Evolutionary conservation across 2,329 filamentous ascomycete genomes (phyloP).

Genomic region (Xylariales sp.): DNA sequence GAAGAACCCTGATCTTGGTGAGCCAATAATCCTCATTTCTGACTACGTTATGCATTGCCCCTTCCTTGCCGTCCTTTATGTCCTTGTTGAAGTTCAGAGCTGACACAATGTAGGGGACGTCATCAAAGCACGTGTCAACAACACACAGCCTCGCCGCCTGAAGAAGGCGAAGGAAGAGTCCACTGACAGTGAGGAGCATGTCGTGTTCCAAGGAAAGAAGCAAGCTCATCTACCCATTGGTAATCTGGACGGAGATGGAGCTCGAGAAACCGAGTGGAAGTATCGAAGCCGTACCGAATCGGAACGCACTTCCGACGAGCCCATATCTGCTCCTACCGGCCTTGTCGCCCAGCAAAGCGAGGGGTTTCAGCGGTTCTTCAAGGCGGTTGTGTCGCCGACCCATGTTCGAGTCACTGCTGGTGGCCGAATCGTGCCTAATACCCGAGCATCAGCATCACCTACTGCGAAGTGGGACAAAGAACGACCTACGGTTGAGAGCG

Average conservation of each 20-base stretch:
- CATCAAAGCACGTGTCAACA: slow-evolving; percentile 19
- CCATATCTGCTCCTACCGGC: slow-evolving; percentile 49
- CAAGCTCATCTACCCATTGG: slow-evolving; percentile 15
- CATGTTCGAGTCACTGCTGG: slow-evolving; percentile 64
- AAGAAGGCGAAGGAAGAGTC: slow-evolving; percentile 29
- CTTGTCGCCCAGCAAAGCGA: slow-evolving; percentile 53
- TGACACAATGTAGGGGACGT: slow-evolving; percentile 21
- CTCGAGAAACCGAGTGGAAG: slow-evolving; percentile 32
- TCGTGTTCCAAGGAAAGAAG: slow-evolving; percentile 32
- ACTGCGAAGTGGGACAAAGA: slow-evolving; percentile 47
- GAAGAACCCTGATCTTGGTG: slow-evolving; percentile 37
- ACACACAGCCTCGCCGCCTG: slow-evolving; percentile 14
- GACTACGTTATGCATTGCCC: too few relatives aligned
- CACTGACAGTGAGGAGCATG: slow-evolving; percentile 30
- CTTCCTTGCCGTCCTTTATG: too few relatives aligned
- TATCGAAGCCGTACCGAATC: slow-evolving; percentile 42
- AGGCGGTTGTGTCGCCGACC: slow-evolving; percentile 62
- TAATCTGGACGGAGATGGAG: neutral
- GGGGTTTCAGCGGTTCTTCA: slow-evolving; percentile 65
- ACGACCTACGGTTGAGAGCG: slow-evolving; percentile 20
- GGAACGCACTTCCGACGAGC: slow-evolving; percentile 39
- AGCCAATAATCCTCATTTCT: slow-evolving; percentile 12
- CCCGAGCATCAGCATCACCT: slow-evolving; percentile 47
- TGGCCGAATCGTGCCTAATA: slow-evolving; percentile 63
- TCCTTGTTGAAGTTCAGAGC: neutral